phyloP scores from a whole-genome alignment of 805 yeast genomes.

The Cyberlindnera japonica region DNA sequence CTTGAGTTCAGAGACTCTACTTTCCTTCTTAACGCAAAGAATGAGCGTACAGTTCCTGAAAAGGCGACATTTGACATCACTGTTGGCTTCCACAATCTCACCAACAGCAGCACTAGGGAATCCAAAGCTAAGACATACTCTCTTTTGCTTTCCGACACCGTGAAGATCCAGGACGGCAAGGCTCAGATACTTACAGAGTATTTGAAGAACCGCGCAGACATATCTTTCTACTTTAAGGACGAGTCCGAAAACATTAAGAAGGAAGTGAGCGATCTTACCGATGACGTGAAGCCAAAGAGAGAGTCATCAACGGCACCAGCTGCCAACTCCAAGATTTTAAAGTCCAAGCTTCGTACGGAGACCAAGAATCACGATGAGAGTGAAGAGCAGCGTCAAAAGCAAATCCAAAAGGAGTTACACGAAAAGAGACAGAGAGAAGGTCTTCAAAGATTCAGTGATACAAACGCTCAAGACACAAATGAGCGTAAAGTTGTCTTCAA shows the following conservation, averaged over 20 bases:
- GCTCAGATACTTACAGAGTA: constrained; percentile 70
- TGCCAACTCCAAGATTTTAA: constrained; percentile 60
- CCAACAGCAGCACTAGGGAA: constrained; percentile 42
- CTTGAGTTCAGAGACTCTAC: constrained; percentile 83
- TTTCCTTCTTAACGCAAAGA: constrained; percentile 68
- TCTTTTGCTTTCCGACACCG: constrained; percentile 75
- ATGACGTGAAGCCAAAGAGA: constrained; percentile 29
- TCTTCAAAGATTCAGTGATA: constrained; percentile 71
- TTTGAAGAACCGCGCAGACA: no score
- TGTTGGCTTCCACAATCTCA: constrained; percentile 69
- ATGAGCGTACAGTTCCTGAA: constrained; percentile 60
- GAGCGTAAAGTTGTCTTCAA: constrained; percentile 75
- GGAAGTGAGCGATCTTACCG: constrained; percentile 40
- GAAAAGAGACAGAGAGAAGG: constrained; percentile 87
- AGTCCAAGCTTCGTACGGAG: constrained; percentile 77
- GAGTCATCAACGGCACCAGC: constrained; percentile 30
- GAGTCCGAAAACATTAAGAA: constrained; percentile 45
- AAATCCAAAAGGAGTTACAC: constrained; percentile 78
- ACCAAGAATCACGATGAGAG: constrained; percentile 68
- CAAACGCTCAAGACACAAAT: constrained; percentile 60
- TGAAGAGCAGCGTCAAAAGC: constrained; percentile 76
- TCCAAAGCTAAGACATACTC: constrained; percentile 59
- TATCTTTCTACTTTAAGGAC: no score
- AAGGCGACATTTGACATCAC: constrained; percentile 75
- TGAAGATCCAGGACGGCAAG: constrained; percentile 56